These are phyloP conservation scores for Brassica rapa DNA, from an alignment of 345 rosid genomes.

Conservation along the genomic window DNA sequence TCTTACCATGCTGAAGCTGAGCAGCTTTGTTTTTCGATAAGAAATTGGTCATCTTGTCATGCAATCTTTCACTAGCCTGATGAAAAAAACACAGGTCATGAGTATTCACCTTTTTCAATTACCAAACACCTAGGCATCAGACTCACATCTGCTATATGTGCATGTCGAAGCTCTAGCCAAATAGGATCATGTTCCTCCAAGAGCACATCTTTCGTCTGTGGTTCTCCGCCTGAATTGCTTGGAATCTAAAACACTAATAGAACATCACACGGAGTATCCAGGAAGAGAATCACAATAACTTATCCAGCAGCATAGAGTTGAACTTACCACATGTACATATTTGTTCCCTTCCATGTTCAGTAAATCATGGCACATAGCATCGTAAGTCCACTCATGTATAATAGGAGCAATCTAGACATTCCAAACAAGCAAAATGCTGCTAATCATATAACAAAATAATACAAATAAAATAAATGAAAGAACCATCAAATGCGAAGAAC, in stretches of 20 bases:
- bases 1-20: constrained; percentile 90
- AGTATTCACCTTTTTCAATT: constrained; percentile 25
- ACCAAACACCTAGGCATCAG: constrained; percentile 22
- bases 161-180: constrained; percentile 98
- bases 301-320: constrained; percentile 14
- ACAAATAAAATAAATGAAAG: background rate
- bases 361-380: constrained; percentile 98
- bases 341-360: constrained; percentile 96
- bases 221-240: constrained; percentile 72
- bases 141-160: constrained; percentile 92
- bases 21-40: constrained; percentile 97
- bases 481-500: constrained; percentile 11
- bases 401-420: constrained; percentile 85
- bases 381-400: constrained; percentile 99
- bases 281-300: constrained; percentile 21
- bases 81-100: constrained; percentile 38
- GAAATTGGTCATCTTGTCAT: constrained; percentile 92
- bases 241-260: constrained; percentile 58
- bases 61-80: constrained; percentile 93
- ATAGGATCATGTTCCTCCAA: constrained; percentile 98
- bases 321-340: constrained; percentile 87
- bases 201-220: constrained; percentile 93
- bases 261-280: constrained; percentile 38
- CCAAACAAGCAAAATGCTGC: constrained; percentile 25
- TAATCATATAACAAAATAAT: constrained; percentile 23